These are phyloP conservation scores for Candida anglica DNA, from an alignment of 805 yeast species.

Conservation along the genomic window DNA sequence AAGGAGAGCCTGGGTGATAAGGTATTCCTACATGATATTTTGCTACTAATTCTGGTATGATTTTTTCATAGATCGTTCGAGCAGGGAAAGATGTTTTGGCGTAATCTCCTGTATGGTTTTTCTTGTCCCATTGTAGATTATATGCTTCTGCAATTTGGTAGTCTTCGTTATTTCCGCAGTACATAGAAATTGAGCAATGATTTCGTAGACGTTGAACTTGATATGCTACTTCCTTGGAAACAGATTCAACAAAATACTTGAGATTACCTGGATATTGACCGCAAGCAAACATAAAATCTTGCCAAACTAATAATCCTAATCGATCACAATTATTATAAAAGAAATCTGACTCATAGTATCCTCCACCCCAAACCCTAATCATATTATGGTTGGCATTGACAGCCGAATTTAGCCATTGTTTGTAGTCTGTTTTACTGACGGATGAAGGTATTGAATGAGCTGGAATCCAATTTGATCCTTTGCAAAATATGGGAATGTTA, in stretches of 20 bases:
- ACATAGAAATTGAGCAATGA: conserved; percentile 35
- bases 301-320: conserved; percentile 47
- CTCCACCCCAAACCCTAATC: conserved; percentile 51
- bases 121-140: conserved; percentile 22
- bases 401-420: conserved; percentile 29
- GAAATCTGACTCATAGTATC: conserved; percentile 38
- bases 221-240: conserved; percentile 31
- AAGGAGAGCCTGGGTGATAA: conserved; percentile 49
- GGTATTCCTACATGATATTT: conserved; percentile 20
- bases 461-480: conserved; percentile 50
- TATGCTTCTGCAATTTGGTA: conserved; percentile 41
- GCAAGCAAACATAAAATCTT: conserved; percentile 57
- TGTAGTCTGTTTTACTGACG: conserved; percentile 31
- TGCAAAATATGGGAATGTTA: conserved; percentile 30
- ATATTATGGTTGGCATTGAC: conserved; percentile 40
- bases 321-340: conserved; percentile 44
- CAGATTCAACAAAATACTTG: conserved; percentile 27
- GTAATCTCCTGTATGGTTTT: conserved; percentile 20
- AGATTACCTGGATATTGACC: conserved; percentile 47
- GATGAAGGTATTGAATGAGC: conserved; percentile 36
- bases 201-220: conserved; percentile 41
- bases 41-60: conserved; percentile 32
- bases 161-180: conserved; percentile 46
- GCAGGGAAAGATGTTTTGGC: conserved; percentile 40
- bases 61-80: conserved; percentile 35